Conservation (phyloP, 768 basidiomycete genomes). For the Gymnopilus junonius region DNA sequence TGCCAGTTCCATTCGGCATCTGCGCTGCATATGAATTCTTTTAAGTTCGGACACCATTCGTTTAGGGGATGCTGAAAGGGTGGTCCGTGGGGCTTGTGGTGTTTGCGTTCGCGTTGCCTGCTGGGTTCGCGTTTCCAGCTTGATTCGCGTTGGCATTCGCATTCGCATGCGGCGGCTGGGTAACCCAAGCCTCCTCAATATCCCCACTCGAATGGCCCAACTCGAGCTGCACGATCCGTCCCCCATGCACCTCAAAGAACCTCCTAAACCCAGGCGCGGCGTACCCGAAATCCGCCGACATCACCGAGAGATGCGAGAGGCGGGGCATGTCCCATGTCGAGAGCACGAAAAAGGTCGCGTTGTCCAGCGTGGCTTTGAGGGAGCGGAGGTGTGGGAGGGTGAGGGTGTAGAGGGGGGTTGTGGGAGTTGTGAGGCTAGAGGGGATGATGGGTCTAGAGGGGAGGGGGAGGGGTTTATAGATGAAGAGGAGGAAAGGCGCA, state of each 20-base stretch:
- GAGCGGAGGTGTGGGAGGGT: constrained; percentile 67
- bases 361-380: constrained; percentile 73
- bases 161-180: constrained; percentile 36
- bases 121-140: too few relatives aligned
- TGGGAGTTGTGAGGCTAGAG: not conserved
- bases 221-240: constrained; percentile 65
- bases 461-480: constrained; percentile 4
- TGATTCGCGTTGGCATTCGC: not conserved
- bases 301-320: constrained; percentile 65
- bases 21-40: constrained; percentile 73
- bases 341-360: constrained; percentile 70
- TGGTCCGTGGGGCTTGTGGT: not conserved
- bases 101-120: not conserved
- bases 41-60: constrained; percentile 72
- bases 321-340: constrained; percentile 69
- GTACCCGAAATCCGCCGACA: constrained; percentile 74
- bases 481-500: not conserved
- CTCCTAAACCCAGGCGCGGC: constrained; percentile 64
- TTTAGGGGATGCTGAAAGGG: constrained; percentile 49
- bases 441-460: constrained; percentile 20
- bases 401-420: constrained; percentile 33
- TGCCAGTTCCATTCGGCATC: constrained; percentile 86
- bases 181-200: constrained; percentile 70
- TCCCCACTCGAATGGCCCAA: constrained; percentile 72
- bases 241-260: constrained; percentile 72